phyloP scores from a whole-genome alignment of 106 monocot genomes.

The Phalaenopsis equestris region DNA sequence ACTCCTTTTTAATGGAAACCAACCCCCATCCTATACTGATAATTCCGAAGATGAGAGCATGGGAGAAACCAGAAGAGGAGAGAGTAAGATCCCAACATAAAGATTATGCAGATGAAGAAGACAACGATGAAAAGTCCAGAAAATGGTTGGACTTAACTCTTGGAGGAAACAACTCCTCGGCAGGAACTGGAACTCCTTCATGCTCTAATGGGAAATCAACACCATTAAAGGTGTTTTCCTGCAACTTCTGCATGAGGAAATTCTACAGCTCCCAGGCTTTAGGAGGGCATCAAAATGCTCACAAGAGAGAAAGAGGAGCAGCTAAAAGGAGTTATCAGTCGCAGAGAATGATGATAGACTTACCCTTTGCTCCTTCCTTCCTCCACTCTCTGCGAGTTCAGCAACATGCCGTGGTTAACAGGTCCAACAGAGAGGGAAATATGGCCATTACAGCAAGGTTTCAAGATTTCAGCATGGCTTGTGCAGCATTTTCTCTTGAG shows the following conservation, averaged over 20 bases:
- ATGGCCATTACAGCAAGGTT: constrained; percentile 17
- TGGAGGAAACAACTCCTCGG: constrained; percentile 14
- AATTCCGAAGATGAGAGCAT: constrained; percentile 9
- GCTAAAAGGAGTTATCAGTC: constrained; percentile 35
- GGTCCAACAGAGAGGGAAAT: constrained; percentile 13
- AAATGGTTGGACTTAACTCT: constrained; percentile 40
- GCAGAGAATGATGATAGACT: constrained; percentile 22
- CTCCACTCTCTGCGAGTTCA: constrained; percentile 30
- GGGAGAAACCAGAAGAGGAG: background rate
- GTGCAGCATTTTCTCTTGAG: constrained; percentile 20
- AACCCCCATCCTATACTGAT: background rate
- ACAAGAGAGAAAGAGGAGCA: constrained; percentile 68
- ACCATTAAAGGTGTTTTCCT: constrained; percentile 53
- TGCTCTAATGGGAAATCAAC: background rate
- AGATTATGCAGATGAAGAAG: background rate
- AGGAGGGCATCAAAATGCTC: constrained; percentile 81
- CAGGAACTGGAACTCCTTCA: constrained; percentile 2
- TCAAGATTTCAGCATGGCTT: constrained; percentile 6
- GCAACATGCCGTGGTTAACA: constrained; percentile 33
- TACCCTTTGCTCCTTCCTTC: constrained; percentile 17
- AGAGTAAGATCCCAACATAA: too few relatives aligned
- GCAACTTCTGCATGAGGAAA: constrained; percentile 59
- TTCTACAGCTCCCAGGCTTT: constrained; percentile 39
- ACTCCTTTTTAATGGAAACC: constrained; percentile 27
- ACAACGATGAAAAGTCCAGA: background rate